phyloP scores from a whole-genome alignment of 352 stramenopile species.

The Globisporangium paddicum region DNA sequence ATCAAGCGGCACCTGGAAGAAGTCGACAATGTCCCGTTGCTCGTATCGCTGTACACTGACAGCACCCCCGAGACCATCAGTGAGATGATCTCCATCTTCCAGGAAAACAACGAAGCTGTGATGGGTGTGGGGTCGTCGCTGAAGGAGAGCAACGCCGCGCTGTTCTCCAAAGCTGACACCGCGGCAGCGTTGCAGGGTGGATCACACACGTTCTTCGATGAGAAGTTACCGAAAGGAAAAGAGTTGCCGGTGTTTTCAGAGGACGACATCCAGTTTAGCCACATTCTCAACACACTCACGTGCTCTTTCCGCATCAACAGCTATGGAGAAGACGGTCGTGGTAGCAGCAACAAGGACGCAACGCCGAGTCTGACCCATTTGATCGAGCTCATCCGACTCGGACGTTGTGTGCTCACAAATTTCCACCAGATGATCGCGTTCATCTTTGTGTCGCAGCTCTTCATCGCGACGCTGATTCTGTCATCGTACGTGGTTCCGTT shows the following conservation, averaged over 20 bases:
- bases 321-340: constrained; percentile 8
- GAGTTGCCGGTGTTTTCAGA: constrained; percentile 60
- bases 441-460: constrained; percentile 84
- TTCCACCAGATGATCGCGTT: constrained; percentile 80
- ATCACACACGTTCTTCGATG: constrained; percentile 69
- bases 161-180: constrained; percentile 76
- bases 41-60: constrained; percentile 98
- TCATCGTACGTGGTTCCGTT: constrained; percentile 68
- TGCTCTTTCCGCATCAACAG: constrained; percentile 71
- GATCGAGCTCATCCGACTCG: constrained; percentile 78
- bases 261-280: constrained; percentile 76
- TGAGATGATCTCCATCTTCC: constrained; percentile 91
- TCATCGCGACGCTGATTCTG: constrained; percentile 70
- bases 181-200: constrained; percentile 64
- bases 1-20: constrained; percentile 96
- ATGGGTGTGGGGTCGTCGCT: constrained; percentile 77
- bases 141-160: constrained; percentile 62
- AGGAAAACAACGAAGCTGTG: constrained; percentile 81
- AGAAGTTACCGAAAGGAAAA: constrained; percentile 45
- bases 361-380: constrained; percentile 56
- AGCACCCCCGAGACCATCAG: constrained; percentile 93
- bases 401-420: constrained; percentile 77
- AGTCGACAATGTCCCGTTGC: constrained; percentile 97
- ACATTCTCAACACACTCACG: constrained; percentile 78
- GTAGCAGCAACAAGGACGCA: constrained; percentile 18